Conservation (phyloP, 441 rosid genomes). For the Gossypium davidsonii region DNA sequence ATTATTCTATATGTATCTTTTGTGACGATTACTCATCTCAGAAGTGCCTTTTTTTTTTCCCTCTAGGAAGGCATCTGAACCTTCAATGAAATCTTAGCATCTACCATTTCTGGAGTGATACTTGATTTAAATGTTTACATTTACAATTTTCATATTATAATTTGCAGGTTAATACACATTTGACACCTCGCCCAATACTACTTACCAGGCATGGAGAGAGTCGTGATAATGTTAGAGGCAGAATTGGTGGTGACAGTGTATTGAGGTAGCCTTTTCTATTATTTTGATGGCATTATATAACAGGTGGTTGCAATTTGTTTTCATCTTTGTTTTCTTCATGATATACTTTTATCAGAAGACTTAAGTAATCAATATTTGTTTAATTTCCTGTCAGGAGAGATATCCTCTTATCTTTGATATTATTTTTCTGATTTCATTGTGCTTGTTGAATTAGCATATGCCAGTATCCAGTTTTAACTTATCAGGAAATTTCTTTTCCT, state of each 20-base stretch:
- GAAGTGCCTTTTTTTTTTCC: background rate
- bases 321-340: constrained; percentile 9
- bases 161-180: constrained; percentile 91
- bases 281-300: background rate
- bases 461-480: constrained; percentile 4
- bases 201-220: constrained; percentile 99
- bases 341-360: background rate
- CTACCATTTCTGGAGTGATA: background rate
- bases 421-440: background rate
- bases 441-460: background rate
- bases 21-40: background rate
- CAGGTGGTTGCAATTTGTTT: background rate
- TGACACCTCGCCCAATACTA: constrained; percentile 98
- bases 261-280: constrained; percentile 48
- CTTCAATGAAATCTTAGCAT: background rate
- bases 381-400: background rate
- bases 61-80: background rate
- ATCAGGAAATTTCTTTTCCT: constrained; percentile 8
- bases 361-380: background rate
- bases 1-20: background rate
- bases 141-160: constrained; percentile 5
- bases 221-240: constrained; percentile 89
- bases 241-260: constrained; percentile 91
- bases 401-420: background rate
- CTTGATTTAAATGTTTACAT: background rate